Base-by-base conservation (phyloP, 352 stramenopile genomes). In the Phytophthora idaei region DNA sequence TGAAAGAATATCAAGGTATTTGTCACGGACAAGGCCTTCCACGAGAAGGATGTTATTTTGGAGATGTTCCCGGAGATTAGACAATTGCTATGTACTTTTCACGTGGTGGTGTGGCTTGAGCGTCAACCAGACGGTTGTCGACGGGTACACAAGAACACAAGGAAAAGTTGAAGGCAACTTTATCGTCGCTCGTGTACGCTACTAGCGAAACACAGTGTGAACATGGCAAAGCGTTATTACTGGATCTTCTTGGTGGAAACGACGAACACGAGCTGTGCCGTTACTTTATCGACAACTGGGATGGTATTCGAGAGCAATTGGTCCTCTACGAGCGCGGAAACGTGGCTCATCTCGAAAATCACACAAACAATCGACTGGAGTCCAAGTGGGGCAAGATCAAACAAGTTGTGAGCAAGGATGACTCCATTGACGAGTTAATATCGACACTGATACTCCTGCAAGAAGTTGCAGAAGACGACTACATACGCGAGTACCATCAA, bases 321-420 rank as follows among this genome's bases (percentile, higher is more conserved):
- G 58, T 48, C 10, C 11, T 51, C 1, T 59, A 47, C 17, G 21
- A 53, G n/a, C 48, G 47, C 2, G 47, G 49, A 10, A 53, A 50
- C 47, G 47, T 59, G 1, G 8, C 50, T 1, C 41, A 67, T 25
- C 42, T 67, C 0, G 21, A 17, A 1, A 67, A 67, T 36, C 34
- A 67, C 14, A 67, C 59, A 0, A 67, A 60, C 42, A 67, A 67
- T 10, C 27, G 41, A 1, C 11, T 67, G 8, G 59, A 67, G 17
- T 49, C 42, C 0, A 66, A 66, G 29, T 53, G 37, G 41, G 39
- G 48, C 0, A 1, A 29, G 29, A 53, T 50, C 29, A 67, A 67
- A 39, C 11, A 60, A 17, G 31, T 67, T 3, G 31, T 61, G 5
- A 50, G 6, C 4, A 49, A 41, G 5, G 32, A 46, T 17, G 25